These are phyloP conservation scores for Aspergillus sp. DNA, from an alignment of 2,329 filamentous ascomycete species.

Conservation along the genomic window DNA sequence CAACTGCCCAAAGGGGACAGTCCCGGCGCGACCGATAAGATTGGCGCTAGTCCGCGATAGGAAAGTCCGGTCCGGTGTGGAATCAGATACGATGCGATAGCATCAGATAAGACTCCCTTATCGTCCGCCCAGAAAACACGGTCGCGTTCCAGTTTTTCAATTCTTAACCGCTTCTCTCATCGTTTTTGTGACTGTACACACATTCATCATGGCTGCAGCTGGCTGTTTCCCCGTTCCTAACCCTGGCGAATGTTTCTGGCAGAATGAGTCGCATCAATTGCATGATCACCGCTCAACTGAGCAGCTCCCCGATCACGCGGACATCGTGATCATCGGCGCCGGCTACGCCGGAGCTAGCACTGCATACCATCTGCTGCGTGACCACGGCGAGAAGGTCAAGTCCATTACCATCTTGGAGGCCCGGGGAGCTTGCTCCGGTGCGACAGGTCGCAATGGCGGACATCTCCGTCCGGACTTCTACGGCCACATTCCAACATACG, in stretches of 20 bases:
- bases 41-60: neutral
- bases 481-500: constrained; percentile 36
- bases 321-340: constrained; percentile 51
- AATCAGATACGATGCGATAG: neutral
- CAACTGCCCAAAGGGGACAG: neutral
- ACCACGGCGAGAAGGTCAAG: constrained; percentile 10
- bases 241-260: constrained; percentile 42
- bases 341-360: constrained; percentile 49
- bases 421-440: constrained; percentile 42
- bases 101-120: neutral
- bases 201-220: neutral
- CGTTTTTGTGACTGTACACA: neutral
- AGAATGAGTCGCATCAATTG: constrained; percentile 40
- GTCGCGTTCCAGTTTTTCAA: neutral
- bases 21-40: neutral
- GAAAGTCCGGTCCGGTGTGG: neutral
- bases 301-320: constrained; percentile 26
- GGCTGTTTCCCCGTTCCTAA: constrained; percentile 7
- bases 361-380: constrained; percentile 42
- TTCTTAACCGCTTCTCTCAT: neutral
- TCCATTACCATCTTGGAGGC: constrained; percentile 43
- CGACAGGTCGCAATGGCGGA: constrained; percentile 48
- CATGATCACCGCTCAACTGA: constrained; percentile 44
- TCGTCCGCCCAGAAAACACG: neutral
- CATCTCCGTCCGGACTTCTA: constrained; percentile 47